Evolutionary conservation across 495 filamentous ascomycete species (phyloP).

Genomic region (Annulohypoxylon moriforme): DNA sequence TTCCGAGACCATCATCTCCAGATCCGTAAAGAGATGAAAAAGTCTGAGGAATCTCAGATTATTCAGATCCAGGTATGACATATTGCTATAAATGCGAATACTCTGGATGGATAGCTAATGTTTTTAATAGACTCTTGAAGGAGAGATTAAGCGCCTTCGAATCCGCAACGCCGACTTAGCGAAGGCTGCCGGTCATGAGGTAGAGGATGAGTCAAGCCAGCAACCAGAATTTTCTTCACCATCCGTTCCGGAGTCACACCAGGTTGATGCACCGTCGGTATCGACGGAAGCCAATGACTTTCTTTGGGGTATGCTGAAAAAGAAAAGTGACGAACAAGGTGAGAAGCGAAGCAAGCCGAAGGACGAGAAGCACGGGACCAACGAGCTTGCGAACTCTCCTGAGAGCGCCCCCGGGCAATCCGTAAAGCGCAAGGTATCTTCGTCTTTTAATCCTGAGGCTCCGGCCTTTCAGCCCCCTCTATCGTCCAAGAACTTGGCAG

Average conservation of each 20-base stretch:
- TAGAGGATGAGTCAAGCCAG: too few relatives aligned
- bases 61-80: slow-evolving; percentile 24
- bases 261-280: not conserved
- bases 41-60: slow-evolving; percentile 1
- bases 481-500: not conserved
- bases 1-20: slow-evolving; percentile 16
- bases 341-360: not conserved
- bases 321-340: not conserved
- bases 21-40: not conserved
- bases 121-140: slow-evolving; percentile 18
- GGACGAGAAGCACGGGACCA: not conserved
- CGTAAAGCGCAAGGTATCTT: not conserved
- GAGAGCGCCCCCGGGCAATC: too few relatives aligned
- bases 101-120: slow-evolving; percentile 3
- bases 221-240: not conserved
- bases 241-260: not conserved
- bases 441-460: slow-evolving; percentile 25
- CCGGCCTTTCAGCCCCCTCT: slow-evolving; percentile 10
- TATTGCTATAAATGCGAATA: not conserved
- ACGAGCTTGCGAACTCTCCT: not conserved
- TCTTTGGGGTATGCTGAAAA: not conserved
- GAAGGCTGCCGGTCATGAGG: not conserved
- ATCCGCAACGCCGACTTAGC: not conserved
- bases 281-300: not conserved
- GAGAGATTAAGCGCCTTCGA: slow-evolving; percentile 20